A percentile compares a stretch with the other conserved stretches of the same genome.
These are phyloP conservation scores for Afroboletus lepidellus DNA, from an alignment of 1,284 basidiomycete species.

Conservation along the genomic window DNA sequence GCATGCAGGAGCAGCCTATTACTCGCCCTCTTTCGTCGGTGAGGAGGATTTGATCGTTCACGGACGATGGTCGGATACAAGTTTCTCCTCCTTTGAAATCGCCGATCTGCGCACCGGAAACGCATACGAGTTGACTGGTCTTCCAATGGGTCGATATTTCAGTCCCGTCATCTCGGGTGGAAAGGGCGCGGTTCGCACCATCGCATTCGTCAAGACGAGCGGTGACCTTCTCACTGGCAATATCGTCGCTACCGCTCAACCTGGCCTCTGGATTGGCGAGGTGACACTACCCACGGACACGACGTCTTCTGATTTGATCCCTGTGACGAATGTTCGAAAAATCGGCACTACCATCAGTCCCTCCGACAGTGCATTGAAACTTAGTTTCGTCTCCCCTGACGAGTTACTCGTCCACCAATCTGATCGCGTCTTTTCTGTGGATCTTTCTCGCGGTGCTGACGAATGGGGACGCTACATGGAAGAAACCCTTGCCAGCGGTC, in stretches of 20 bases:
- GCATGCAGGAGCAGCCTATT: constrained; percentile 51
- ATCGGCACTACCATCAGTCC: constrained; percentile 46
- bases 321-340: constrained; percentile 40
- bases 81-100: constrained; percentile 64
- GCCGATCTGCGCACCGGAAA: constrained; percentile 48
- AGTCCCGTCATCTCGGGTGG: constrained; percentile 51
- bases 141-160: constrained; percentile 65
- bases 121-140: constrained; percentile 49
- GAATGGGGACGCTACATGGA: constrained; percentile 50
- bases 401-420: constrained; percentile 61
- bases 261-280: constrained; percentile 63
- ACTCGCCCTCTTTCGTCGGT: constrained; percentile 65
- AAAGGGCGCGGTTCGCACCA: constrained; percentile 40
- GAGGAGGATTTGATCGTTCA: constrained; percentile 55
- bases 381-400: constrained; percentile 49
- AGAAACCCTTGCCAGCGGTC: constrained; percentile 49
- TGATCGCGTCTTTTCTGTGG: constrained; percentile 50
- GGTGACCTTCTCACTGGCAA: constrained; percentile 61
- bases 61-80: constrained; percentile 62
- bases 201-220: constrained; percentile 63
- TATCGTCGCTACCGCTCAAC: constrained; percentile 58
- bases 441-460: constrained; percentile 48
- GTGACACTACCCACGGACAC: constrained; percentile 45
- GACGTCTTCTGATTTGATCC: constrained; percentile 28
- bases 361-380: constrained; percentile 37